Base-by-base conservation (phyloP, 1,139 yeast genomes). In the Geotrichum restrictum region DNA sequence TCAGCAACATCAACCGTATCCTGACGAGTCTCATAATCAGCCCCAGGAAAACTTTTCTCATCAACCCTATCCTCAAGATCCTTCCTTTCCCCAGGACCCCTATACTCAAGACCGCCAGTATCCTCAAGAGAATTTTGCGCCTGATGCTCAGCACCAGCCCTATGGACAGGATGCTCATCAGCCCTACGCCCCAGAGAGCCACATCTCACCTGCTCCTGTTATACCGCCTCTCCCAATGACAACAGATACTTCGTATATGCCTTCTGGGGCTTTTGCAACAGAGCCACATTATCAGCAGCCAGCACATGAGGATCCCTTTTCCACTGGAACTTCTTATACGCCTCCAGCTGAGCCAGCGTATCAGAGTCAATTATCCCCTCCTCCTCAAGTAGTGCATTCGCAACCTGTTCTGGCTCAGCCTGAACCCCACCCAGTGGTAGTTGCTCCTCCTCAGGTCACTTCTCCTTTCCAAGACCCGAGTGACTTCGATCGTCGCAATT, bases 371-470 rank as follows among this genome's bases (percentile, higher is more conserved):
- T 27, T 27, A 21, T 29, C 45, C 33, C 45, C 45, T 5, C 22
- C 36, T 14, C 45, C 45, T 13, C 29, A 24, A 24, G 8, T 24
- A 24, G 7, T 24, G 8, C 10, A 18, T n/a, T 43, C 38, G 18
- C 47, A 43, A 16, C 47, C 47, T 8, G 36, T 22, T 10, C 31
- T 43, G 29, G 47, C 47, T 13, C 47, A 43, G 18, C 47, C 47
- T 16, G 47, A 32, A 19, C 47, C 47, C 16, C 47, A 43, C 21
- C n/a, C 21, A 5, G 47, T 33, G 8, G 32, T 14, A 11, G 45
- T 29, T 6, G 14, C 44, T 40, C 44, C 44, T 8, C 39, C 47
- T 5, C 45, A 27, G 8, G 22, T 41, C 2, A 41, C 45, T 3
- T 41, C 45, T 16, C 45, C 45, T 7, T 41, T 41, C 14, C 19